These are phyloP conservation scores for Termitomyces sp. DNA, from an alignment of 768 basidiomycete genomes.

Conservation along the genomic window DNA sequence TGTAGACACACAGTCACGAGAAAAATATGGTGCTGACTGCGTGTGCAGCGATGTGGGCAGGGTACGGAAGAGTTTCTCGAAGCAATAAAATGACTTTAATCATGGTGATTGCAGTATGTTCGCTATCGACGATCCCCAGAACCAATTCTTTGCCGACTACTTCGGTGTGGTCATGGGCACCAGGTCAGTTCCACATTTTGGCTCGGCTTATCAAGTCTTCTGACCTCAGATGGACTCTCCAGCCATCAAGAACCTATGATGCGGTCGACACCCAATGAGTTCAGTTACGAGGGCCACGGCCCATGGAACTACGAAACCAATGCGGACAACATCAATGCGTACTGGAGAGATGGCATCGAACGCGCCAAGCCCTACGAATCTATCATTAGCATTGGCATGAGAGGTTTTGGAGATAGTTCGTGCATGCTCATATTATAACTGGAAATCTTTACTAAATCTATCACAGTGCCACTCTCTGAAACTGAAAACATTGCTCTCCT, in stretches of 20 bases:
- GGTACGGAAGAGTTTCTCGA: conserved; percentile 17
- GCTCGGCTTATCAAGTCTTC: background rate
- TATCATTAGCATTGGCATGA: conserved; percentile 63
- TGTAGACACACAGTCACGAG: conserved; percentile 6
- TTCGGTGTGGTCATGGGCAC: conserved; percentile 73
- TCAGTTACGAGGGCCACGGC: conserved; percentile 48
- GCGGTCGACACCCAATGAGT: conserved; percentile 66
- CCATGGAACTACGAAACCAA: conserved; percentile 60
- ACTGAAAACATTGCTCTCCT: conserved; percentile 43
- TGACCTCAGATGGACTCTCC: background rate
- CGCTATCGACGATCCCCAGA: conserved; percentile 52
- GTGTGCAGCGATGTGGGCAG: conserved; percentile 33
- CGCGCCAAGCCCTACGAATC: conserved; percentile 57
- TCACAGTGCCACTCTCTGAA: conserved; percentile 45
- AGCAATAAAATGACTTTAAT: background rate
- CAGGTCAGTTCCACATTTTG: conserved; percentile 26
- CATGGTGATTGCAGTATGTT: conserved; percentile 34
- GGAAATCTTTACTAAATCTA: background rate
- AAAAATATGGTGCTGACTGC: background rate
- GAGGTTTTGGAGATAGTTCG: conserved; percentile 52
- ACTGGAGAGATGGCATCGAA: conserved; percentile 55
- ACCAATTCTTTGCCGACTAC: conserved; percentile 54
- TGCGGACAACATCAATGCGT: conserved; percentile 46
- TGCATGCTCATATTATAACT: background rate
- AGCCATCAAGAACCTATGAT: conserved; percentile 75